Evolutionary conservation across 441 rosid genomes (phyloP).

Genomic region (Kokia cookei): DNA sequence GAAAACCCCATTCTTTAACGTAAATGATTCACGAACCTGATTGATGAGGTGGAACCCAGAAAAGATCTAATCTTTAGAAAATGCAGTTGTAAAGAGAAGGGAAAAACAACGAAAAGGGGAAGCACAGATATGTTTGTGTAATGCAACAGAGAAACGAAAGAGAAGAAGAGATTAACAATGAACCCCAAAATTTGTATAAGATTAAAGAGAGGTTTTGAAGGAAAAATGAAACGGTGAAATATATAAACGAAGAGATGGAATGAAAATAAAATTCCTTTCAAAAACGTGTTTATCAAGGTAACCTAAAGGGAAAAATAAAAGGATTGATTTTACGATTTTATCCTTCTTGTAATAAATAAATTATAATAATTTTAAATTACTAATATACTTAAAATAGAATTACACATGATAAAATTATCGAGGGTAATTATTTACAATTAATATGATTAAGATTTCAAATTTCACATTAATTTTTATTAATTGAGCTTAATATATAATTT

Average conservation of each 20-base stretch:
- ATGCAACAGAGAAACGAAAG: neutral
- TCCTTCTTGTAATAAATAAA: neutral
- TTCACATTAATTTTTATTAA: too few relatives aligned
- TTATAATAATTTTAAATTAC: too few relatives aligned
- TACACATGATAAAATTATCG: too few relatives aligned
- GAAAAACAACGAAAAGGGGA: neutral
- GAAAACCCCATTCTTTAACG: neutral
- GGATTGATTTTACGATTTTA: neutral
- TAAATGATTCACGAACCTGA: constrained; percentile 14
- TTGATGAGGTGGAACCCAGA: neutral
- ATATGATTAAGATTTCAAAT: too few relatives aligned
- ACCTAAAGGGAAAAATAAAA: constrained; percentile 15
- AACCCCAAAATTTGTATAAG: constrained; percentile 14
- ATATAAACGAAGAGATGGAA: neutral
- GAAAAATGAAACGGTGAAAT: constrained; percentile 1
- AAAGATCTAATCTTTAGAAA: neutral
- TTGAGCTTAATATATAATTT: too few relatives aligned
- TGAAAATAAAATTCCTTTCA: neutral
- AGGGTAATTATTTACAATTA: too few relatives aligned
- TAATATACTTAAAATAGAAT: too few relatives aligned
- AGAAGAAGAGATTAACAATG: neutral
- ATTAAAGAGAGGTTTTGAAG: neutral
- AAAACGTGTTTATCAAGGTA: constrained; percentile 51
- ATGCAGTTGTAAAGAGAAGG: constrained; percentile 1
- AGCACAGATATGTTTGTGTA: neutral